Base-by-base conservation (phyloP, 352 stramenopile genomes). In the Globisporangium carolinianum region DNA sequence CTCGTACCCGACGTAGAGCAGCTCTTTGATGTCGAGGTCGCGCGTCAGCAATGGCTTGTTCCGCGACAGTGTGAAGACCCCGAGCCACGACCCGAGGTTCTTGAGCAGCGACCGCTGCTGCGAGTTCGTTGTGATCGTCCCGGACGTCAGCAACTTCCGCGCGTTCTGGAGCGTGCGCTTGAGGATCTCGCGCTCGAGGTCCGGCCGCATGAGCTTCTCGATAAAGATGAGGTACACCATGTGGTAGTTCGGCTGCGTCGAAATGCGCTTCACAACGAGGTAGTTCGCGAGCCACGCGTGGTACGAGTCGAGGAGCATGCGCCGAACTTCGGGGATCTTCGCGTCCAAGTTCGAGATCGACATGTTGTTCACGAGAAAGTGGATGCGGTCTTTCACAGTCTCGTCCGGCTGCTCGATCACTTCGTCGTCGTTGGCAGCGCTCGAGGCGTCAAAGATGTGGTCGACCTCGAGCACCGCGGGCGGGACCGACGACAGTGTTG, bases 281-380 rank as follows among this genome's bases (percentile, higher is more conserved):
- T 99, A 99, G 71, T 99, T 97, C 11, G 96, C 97, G 60, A 99
- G 89, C 97, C 97, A 99, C 17, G 79, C 78, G 73, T 98, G 97
- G 71, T 98, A 97, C 54, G 85, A 79, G 54, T 91, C 81, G 32
- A 97, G 63, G 32, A 99, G 67, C 66, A 99, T 87, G 45, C 97
- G 94, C 49, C 91, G 95, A 43, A 99, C 80, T 61, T 99, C 96
- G 18, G 94, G 78, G 36, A 98, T 97, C 75, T 99, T 99, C 36
- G 79, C 80, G 53, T 98, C 94, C 18, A 99, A 73, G 68, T 99
- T 99, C 32, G 85, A 96, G 55, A 97, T 93, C 49, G 96, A 97
- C 70, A 99, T 94, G 70, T 99, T 99, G 78, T 99, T 99, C 65
- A 99, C 97, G 17, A 99, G 94, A 64, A 99, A 99, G 69, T 99